These are phyloP conservation scores for Artemisia annua DNA, from an alignment of 129 eudicot genomes.

Conservation along the genomic window DNA sequence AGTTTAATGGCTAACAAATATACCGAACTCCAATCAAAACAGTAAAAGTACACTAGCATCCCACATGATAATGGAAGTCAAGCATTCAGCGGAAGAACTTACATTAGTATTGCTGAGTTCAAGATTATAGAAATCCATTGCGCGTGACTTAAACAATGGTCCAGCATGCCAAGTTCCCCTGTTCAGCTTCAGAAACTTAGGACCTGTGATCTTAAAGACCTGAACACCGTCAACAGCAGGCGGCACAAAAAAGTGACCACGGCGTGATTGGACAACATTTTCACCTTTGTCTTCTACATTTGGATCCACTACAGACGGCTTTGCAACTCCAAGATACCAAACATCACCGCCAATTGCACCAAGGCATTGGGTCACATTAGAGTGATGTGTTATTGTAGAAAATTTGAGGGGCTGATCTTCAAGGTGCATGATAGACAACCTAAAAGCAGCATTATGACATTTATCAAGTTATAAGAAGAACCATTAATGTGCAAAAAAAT, in stretches of 20 bases:
- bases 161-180: constrained; percentile 98
- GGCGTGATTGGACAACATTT: too few species aligned
- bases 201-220: constrained; percentile 70
- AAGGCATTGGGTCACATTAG: constrained; percentile 89
- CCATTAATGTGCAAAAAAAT: too few species aligned
- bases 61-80: too few species aligned
- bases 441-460: constrained; percentile 23
- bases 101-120: constrained; percentile 95
- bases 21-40: too few species aligned
- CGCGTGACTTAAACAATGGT: constrained; percentile 53
- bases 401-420: constrained; percentile 57
- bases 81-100: constrained; percentile 23
- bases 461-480: not conserved
- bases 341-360: too few species aligned
- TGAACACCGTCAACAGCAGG: too few species aligned
- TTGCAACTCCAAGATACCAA: too few species aligned
- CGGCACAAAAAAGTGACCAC: too few species aligned
- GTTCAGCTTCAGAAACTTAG: constrained; percentile 83
- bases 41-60: too few species aligned
- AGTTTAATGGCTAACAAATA: too few species aligned
- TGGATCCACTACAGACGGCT: too few species aligned
- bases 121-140: constrained; percentile 87
- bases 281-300: too few species aligned
- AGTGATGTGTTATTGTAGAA: constrained; percentile 78
- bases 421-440: constrained; percentile 84